Percentiles rank a stretch among this genome's conserved stretches.
phyloP scores from a whole-genome alignment of 2,329 filamentous ascomycete genomes.

The Waltergamsia citrina region DNA sequence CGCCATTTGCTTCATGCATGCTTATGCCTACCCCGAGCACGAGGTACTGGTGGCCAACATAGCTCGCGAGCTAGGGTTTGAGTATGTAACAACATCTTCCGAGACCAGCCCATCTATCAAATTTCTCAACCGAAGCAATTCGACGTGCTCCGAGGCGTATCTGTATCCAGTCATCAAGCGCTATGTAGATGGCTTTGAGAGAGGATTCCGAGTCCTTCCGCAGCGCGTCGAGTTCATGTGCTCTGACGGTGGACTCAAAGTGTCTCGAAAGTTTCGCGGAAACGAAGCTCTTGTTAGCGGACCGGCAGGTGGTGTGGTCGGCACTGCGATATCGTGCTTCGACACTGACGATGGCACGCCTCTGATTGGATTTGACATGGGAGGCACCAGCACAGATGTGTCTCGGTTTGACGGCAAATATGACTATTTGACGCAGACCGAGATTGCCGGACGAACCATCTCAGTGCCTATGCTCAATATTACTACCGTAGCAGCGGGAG shows the following conservation, averaged over 20 bases:
- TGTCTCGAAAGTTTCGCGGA: slow-evolving; percentile 50
- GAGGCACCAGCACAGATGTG: slow-evolving; percentile 64
- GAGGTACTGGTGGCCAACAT: slow-evolving; percentile 65
- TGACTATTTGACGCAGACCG: slow-evolving; percentile 63
- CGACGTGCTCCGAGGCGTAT: slow-evolving; percentile 63
- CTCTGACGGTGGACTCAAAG: slow-evolving; percentile 31
- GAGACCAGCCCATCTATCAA: slow-evolving; percentile 66
- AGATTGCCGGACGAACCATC: slow-evolving; percentile 60
- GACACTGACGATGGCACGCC: slow-evolving; percentile 53
- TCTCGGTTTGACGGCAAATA: slow-evolving; percentile 59
- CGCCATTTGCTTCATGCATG: slow-evolving; percentile 79
- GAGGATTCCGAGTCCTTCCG: slow-evolving; percentile 52
- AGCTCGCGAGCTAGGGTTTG: slow-evolving; percentile 65
- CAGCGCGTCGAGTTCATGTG: slow-evolving; percentile 61
- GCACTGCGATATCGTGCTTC: slow-evolving; percentile 60
- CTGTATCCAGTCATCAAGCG: slow-evolving; percentile 61
- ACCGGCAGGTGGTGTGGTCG: slow-evolving; percentile 62
- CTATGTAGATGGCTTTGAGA: slow-evolving; percentile 57
- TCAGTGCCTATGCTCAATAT: slow-evolving; percentile 65
- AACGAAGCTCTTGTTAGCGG: slow-evolving; percentile 58
- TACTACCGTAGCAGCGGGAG: slow-evolving; percentile 52
- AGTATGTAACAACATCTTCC: slow-evolving; percentile 57
- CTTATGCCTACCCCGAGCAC: slow-evolving; percentile 77
- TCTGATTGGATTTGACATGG: slow-evolving; percentile 38
- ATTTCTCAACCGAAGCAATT: slow-evolving; percentile 56